Evolutionary conservation across 768 basidiomycete species (phyloP).

Genomic region (Amanita rimosa): DNA sequence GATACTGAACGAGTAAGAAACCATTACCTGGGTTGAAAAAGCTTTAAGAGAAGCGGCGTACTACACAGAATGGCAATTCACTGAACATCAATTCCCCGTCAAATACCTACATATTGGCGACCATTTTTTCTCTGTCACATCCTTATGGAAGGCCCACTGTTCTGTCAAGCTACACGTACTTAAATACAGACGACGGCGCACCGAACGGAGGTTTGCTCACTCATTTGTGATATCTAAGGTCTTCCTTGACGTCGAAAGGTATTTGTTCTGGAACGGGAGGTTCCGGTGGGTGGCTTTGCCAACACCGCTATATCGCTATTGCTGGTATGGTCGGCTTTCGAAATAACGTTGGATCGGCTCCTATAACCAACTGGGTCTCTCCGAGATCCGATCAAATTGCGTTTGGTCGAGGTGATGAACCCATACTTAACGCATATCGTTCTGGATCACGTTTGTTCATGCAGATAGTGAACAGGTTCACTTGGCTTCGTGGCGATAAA

Average conservation of each 20-base stretch:
- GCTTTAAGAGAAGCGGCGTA: background rate
- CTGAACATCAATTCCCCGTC: slow-evolving; percentile 49
- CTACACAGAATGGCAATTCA: slow-evolving; percentile 33
- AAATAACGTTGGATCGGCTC: slow-evolving; percentile 41
- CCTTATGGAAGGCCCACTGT: slow-evolving; percentile 57
- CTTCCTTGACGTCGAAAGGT: slow-evolving; percentile 15
- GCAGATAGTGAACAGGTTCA: slow-evolving; percentile 23
- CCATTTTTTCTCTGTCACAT: slow-evolving; percentile 55
- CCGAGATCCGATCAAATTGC: slow-evolving; percentile 51
- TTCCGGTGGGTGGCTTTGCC: slow-evolving; percentile 53
- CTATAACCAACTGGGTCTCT: slow-evolving; percentile 46
- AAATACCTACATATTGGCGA: slow-evolving; percentile 52
- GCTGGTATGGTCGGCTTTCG: slow-evolving; percentile 57
- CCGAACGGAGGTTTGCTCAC: slow-evolving; percentile 40
- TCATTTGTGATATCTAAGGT: background rate
- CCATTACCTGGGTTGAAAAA: background rate
- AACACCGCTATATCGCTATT: slow-evolving; percentile 49
- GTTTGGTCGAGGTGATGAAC: slow-evolving; percentile 48
- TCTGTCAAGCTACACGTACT: slow-evolving; percentile 45
- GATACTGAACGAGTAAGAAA: slow-evolving; percentile 51
- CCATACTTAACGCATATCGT: background rate
- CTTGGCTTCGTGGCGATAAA: slow-evolving; percentile 59
- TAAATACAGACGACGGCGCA: slow-evolving; percentile 39
- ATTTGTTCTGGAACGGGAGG: slow-evolving; percentile 42
- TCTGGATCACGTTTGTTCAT: background rate